phyloP scores from a whole-genome alignment of 345 rosid species.

The Salix exigua region DNA sequence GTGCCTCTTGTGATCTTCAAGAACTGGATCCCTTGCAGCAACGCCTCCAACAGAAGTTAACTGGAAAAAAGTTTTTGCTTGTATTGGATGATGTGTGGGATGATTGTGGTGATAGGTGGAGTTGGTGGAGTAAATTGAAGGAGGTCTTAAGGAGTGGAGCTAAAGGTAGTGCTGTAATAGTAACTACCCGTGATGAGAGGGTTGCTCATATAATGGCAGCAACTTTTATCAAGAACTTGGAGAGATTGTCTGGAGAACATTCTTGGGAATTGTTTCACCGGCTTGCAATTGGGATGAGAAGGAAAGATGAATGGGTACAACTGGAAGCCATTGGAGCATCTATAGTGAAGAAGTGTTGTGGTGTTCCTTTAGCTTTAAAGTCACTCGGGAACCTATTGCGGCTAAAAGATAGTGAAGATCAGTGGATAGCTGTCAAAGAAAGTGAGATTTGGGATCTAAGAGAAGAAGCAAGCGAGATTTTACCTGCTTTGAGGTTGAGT shows the following conservation, averaged over 20 bases:
- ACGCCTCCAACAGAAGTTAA: too few species aligned
- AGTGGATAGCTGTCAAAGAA: conserved; percentile 12
- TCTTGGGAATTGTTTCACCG: conserved; percentile 10
- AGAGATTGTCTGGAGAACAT: not conserved
- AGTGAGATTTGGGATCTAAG: conserved; percentile 13
- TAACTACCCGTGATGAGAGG: not conserved
- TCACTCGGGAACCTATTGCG: conserved; percentile 11
- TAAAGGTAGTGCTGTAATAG: not conserved
- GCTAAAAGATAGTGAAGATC: not conserved
- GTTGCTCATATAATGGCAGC: conserved; percentile 7
- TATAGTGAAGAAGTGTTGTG: conserved; percentile 15
- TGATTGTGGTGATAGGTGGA: not conserved
- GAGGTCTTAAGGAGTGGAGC: not conserved
- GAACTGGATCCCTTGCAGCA: too few species aligned
- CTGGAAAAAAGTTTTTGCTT: too few species aligned
- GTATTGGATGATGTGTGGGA: conserved; percentile 15
- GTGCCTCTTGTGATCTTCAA: too few species aligned
- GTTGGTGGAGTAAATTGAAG: not conserved
- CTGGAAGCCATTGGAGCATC: conserved; percentile 10
- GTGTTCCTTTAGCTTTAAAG: conserved; percentile 15
- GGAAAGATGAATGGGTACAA: not conserved
- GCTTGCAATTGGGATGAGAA: not conserved
- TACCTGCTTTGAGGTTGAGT: not conserved
- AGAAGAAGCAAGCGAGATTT: not conserved
- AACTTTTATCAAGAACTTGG: not conserved